Evolutionary conservation across 2,329 filamentous ascomycete genomes (phyloP).

Genomic region (Neoarthrinium moseri): DNA sequence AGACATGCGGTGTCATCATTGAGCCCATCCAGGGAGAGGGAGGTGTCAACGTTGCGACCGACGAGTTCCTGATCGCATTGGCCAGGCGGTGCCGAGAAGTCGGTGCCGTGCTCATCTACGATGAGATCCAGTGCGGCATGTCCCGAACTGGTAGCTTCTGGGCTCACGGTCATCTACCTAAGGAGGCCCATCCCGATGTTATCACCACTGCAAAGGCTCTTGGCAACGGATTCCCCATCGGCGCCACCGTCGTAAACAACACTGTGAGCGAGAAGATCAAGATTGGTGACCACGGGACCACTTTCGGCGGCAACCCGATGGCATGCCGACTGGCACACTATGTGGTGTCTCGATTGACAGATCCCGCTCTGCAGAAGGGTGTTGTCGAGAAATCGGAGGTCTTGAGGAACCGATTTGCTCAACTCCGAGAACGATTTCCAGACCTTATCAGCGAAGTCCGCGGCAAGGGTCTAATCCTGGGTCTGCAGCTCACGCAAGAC

Average conservation of each 20-base stretch:
- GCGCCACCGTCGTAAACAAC: constrained; percentile 65
- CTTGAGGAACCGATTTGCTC: constrained; percentile 47
- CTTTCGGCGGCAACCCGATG: constrained; percentile 89
- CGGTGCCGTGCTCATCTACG: constrained; percentile 85
- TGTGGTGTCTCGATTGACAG: constrained; percentile 74
- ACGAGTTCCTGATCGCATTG: constrained; percentile 82
- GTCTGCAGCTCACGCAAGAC: constrained; percentile 76
- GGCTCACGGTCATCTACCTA: constrained; percentile 74
- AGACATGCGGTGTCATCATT: constrained; percentile 90
- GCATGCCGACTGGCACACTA: constrained; percentile 82
- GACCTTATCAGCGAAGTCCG: constrained; percentile 74
- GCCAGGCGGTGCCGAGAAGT: constrained; percentile 82
- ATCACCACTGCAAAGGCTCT: constrained; percentile 94
- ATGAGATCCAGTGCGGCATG: constrained; percentile 96
- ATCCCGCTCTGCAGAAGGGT: constrained; percentile 64
- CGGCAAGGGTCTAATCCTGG: constrained; percentile 82
- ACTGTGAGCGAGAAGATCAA: constrained; percentile 66
- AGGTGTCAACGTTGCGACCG: constrained; percentile 79
- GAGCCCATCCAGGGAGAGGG: constrained; percentile 98
- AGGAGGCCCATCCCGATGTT: constrained; percentile 87
- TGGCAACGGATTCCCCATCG: constrained; percentile 94
- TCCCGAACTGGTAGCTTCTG: constrained; percentile 84
- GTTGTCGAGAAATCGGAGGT: constrained; percentile 65
- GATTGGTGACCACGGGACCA: constrained; percentile 85
- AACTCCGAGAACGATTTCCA: constrained; percentile 54